phyloP scores from a whole-genome alignment of 768 basidiomycete species.

The Naganishia antarctica region DNA sequence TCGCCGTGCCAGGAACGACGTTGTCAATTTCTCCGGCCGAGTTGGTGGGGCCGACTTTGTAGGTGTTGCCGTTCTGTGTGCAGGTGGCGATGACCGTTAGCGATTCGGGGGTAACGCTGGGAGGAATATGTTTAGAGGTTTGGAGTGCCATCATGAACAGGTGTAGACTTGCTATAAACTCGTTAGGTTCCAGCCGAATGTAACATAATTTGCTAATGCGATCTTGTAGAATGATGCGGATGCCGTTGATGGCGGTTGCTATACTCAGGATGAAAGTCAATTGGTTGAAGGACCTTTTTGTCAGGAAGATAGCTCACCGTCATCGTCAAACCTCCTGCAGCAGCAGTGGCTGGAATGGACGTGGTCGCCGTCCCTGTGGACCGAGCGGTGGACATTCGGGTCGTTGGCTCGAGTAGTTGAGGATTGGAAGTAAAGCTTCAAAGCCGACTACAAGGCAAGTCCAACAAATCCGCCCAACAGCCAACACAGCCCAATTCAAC shows the following conservation, averaged over 20 bases:
- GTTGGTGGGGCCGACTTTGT: conserved; percentile 73
- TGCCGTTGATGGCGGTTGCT: conserved; percentile 67
- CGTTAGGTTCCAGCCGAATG: conserved; percentile 88
- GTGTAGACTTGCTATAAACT: conserved; percentile 54
- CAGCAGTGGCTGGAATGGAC: conserved; percentile 47
- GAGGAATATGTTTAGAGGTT: neutral
- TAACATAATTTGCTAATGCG: conserved; percentile 65
- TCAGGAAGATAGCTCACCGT: too few relatives aligned
- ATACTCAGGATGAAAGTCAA: too few relatives aligned
- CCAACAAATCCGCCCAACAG: too few relatives aligned
- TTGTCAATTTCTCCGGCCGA: conserved; percentile 50
- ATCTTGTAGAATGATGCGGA: conserved; percentile 85
- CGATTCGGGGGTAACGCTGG: conserved; percentile 59
- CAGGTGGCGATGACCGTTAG: conserved; percentile 78
- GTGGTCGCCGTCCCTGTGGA: conserved; percentile 16
- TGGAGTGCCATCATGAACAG: neutral
- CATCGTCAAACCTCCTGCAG: conserved; percentile 46
- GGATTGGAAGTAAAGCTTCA: too few relatives aligned
- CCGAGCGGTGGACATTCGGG: conserved; percentile 13
- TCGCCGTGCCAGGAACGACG: conserved; percentile 65
- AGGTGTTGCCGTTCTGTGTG: conserved; percentile 77
- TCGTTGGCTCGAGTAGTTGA: too few relatives aligned
- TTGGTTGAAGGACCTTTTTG: too few relatives aligned
- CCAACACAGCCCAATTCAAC: conserved; percentile 7
- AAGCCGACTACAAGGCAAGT: neutral